Conservation (phyloP, 2,329 filamentous ascomycete species). For the Fusarium continuum region DNA sequence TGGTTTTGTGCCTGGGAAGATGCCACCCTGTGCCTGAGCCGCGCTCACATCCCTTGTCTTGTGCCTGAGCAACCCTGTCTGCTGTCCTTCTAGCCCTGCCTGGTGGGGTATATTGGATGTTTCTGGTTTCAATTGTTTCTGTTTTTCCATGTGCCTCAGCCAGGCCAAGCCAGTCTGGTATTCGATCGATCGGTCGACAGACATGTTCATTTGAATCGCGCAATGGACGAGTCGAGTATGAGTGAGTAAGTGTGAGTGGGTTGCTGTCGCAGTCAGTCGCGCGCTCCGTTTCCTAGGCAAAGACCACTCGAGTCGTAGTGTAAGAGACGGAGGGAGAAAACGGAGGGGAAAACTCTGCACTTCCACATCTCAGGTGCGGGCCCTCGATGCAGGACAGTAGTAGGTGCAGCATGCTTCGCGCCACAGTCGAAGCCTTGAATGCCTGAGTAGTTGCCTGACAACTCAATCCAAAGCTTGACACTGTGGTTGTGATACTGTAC, state of each 20-base stretch:
- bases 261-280: conserved; percentile 11
- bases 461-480: neutral
- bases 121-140: conserved; percentile 3
- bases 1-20: conserved; percentile 33
- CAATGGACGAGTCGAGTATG: no score
- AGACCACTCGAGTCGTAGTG: neutral
- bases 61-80: conserved; percentile 31
- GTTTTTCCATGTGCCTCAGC: neutral
- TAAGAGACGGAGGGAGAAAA: conserved; percentile 20
- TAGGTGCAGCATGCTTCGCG: conserved; percentile 23
- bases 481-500: conserved; percentile 30
- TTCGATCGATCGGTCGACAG: conserved; percentile 7
- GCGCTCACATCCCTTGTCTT: conserved; percentile 16
- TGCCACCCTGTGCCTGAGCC: conserved; percentile 30
- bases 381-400: conserved; percentile 14
- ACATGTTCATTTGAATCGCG: conserved; percentile 5
- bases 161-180: neutral
- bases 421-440: conserved; percentile 15
- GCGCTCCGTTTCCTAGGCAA: conserved; percentile 21
- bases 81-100: neutral
- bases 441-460: conserved; percentile 24
- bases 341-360: conserved; percentile 39
- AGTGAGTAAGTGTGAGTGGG: conserved; percentile 29
- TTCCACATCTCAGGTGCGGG: neutral
- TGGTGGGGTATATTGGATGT: no score